Base-by-base conservation (phyloP, 768 basidiomycete genomes). In the Suillus placidus region DNA sequence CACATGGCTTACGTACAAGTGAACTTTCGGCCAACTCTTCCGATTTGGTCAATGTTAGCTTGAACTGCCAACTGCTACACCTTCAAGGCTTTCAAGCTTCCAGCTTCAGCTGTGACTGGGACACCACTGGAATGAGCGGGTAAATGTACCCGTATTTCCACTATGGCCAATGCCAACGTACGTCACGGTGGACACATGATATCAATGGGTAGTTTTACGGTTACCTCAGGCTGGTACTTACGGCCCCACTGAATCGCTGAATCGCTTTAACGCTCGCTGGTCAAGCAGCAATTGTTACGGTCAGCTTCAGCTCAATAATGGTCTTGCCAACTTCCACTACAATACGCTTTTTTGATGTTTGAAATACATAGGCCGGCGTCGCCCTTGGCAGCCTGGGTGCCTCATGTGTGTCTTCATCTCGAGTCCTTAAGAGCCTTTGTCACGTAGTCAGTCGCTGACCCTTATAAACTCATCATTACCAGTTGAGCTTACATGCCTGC, bases 371-470 rank as follows among this genome's bases (percentile, higher is more conserved):
- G 58, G 57, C 26, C 37, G 26, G 37, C 62, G 70, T 66, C 5
- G 13, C 35, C 63, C 16, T 34, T 49, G 64, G 61, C 68, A 56
- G 69, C 68, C 67, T 66, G 68, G 73, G 73, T 78, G 73, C 64
- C 57, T 26, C 76, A 76, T 73, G 76, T 77, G 72, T 70, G 66
- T 68, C 71, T 70, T 42, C 73, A 72, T 76, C 73, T 68, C 71
- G 68, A 70, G 66, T 68, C 43, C 71, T 78, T 75, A 78, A 78
- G 71, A 69, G 66, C 64, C 64, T 63, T 68, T 61, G 54, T 67
- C 62, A 61, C 45, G 61, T 30, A 64, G 64, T 65, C 72, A 73
- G 69, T 70, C 60, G 61, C 75, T 68, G 68, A 65, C 70, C 70
- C 32, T 20, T 18, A 42, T 42, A 23, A 42, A 16, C 32, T 18